Evolutionary conservation across 73 alveolate genomes (phyloP).

Genomic region (Loxodes magnus): DNA sequence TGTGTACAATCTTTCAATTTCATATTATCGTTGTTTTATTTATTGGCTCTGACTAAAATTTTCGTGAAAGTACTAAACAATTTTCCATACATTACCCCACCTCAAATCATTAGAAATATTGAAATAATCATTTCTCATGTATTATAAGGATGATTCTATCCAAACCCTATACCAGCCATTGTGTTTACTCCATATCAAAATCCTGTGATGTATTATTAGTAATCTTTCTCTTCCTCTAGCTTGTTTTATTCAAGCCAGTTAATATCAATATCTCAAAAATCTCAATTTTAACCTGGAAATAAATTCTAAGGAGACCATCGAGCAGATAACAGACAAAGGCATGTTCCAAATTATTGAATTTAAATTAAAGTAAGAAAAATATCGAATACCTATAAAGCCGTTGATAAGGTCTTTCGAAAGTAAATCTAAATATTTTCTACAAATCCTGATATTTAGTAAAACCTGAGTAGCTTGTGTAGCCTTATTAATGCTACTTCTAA

Average conservation of each 20-base stretch:
- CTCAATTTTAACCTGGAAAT: too few relatives aligned
- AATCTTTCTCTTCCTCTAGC: slow-evolving; percentile 17
- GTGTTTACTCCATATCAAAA: slow-evolving; percentile 30
- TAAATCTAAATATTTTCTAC: too few relatives aligned
- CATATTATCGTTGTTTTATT: slow-evolving; percentile 17
- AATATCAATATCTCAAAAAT: too few relatives aligned
- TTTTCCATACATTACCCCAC: slow-evolving; percentile 36
- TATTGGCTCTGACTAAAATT: slow-evolving; percentile 17
- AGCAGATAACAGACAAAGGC: too few relatives aligned
- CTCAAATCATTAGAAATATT: slow-evolving; percentile 27
- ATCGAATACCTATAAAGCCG: too few relatives aligned
- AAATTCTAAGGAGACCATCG: too few relatives aligned
- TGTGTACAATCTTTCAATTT: slow-evolving; percentile 32
- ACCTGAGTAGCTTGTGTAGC: too few relatives aligned
- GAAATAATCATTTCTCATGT: slow-evolving; percentile 18
- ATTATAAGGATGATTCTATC: slow-evolving; percentile 25
- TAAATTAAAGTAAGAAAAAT: too few relatives aligned
- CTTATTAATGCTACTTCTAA: too few relatives aligned
- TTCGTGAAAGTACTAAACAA: slow-evolving; percentile 31
- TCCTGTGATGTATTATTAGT: slow-evolving; percentile 26
- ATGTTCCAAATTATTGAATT: too few relatives aligned
- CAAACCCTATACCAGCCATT: slow-evolving; percentile 44
- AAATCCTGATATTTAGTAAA: too few relatives aligned
- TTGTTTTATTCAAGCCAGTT: slow-evolving; percentile 11
- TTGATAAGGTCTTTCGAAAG: too few relatives aligned